Base-by-base conservation (phyloP, 2,329 filamentous ascomycete species). In the Fusarium illudens region DNA sequence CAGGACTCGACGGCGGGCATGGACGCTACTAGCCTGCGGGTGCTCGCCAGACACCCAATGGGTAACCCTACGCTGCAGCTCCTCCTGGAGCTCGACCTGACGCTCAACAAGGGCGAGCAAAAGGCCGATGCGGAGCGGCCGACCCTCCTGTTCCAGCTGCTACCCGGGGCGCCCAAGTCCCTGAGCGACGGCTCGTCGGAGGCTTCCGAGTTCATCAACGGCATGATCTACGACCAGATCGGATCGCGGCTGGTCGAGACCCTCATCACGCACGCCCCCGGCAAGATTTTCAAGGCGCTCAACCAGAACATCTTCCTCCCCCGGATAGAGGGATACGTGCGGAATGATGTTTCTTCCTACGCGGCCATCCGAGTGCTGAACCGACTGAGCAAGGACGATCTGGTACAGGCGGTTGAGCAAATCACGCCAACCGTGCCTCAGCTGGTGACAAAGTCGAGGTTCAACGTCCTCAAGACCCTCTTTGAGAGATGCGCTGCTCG, bases 61-160 rank as follows among this genome's bases (percentile, higher is more conserved):
- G 96, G 94, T 49, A 97, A 97, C 74, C 96, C 96, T 0, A 92
- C 94, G 1, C 84, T 99, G n/a, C 96, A 98, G 77, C 86, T 98
- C 1, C 83, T 99, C 29, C 83, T 99, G 4, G 92, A 94, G 75
- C 84, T 99, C 15, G 96, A 99, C 75, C 87, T 98, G 49, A 86
- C 89, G 0, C 84, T 92, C 62, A 91, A 91, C 68, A 87, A 92
- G 65, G 81, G 87, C 7, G 87, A 76, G 22, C 61, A 75, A 42
- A 70, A 79, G n/a, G 71, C 77, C 1, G 79, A 77, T 11, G 72
- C 72, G 5, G 61, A 76, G 19, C 78, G 76, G 25, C 76, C 76
- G 52, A 80, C 91, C 0, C 87, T 98, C 11, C 86, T 97, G 11
- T 89, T 88, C 61, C 89, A 89, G 65, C 86, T 99, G 1, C 83